Conservation (phyloP, 164 flowering plant genomes). For the Saururus chinensis region DNA sequence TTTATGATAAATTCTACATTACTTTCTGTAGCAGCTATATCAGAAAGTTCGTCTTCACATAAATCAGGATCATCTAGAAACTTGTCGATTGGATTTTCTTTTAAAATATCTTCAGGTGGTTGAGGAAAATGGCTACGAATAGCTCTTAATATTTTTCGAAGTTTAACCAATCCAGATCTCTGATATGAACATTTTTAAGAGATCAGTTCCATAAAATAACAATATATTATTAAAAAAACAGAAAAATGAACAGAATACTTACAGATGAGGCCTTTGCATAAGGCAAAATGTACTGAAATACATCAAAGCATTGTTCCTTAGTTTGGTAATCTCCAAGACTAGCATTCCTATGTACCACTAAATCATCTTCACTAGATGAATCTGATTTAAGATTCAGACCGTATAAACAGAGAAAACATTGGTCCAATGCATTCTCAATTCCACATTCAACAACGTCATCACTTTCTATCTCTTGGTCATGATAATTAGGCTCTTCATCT, state of each 20-base stretch:
- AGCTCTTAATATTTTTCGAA: constrained; percentile 85
- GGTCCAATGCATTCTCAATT: constrained; percentile 85
- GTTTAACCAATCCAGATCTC: constrained; percentile 83
- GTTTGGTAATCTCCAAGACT: constrained; percentile 93
- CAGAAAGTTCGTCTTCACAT: constrained; percentile 74
- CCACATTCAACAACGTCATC: constrained; percentile 39
- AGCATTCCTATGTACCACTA: constrained; percentile 79
- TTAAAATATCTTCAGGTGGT: constrained; percentile 72
- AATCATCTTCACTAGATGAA: constrained; percentile 77
- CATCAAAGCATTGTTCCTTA: constrained; percentile 97
- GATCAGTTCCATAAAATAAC: background rate
- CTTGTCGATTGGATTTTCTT: constrained; percentile 63
- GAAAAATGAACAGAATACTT: constrained; percentile 23
- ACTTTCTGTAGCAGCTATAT: constrained; percentile 63
- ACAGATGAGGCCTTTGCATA: constrained; percentile 93
- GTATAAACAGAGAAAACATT: constrained; percentile 93
- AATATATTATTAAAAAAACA: background rate
- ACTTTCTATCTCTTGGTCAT: constrained; percentile 18
- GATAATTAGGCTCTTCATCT: constrained; percentile 13
- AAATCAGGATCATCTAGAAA: constrained; percentile 71
- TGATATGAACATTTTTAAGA: constrained; percentile 20
- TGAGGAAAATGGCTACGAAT: constrained; percentile 89
- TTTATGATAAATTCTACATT: constrained; percentile 51
- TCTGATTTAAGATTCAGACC: constrained; percentile 92
- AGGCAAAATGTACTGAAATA: constrained; percentile 82